phyloP scores from a whole-genome alignment of 257 asterid species.

The Lycium barbarum region DNA sequence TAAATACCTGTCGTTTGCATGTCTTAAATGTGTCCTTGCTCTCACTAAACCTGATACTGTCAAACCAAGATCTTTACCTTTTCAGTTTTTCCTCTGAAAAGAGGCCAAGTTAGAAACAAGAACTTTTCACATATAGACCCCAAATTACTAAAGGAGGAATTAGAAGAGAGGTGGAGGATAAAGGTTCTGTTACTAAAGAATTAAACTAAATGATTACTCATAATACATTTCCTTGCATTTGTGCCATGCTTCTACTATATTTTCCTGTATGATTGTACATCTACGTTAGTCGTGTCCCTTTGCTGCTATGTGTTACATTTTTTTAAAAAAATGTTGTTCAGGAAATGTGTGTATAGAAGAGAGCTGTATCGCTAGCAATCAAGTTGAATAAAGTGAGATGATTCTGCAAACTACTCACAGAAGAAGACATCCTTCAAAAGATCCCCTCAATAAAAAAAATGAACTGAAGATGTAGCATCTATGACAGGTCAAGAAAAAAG shows the following conservation, averaged over 20 bases:
- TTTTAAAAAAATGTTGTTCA: too few relatives aligned
- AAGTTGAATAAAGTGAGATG: not conserved
- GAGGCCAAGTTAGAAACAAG: not conserved
- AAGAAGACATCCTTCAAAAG: not conserved
- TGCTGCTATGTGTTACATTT: too few relatives aligned
- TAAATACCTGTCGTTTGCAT: not conserved
- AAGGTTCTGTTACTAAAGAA: not conserved
- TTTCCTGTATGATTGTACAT: too few relatives aligned
- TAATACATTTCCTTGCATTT: not conserved
- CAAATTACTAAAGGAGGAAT: constrained; percentile 1
- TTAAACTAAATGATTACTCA: not conserved
- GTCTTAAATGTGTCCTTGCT: not conserved
- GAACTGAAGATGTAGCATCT: not conserved
- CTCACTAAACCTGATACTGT: not conserved
- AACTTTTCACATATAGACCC: not conserved
- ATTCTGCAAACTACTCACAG: not conserved
- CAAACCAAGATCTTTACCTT: not conserved
- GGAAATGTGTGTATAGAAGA: not conserved
- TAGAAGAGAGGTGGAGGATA: not conserved
- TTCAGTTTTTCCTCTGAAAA: not conserved
- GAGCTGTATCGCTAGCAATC: not conserved
- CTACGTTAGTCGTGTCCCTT: too few relatives aligned
- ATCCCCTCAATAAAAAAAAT: not conserved
- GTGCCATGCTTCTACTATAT: not conserved
- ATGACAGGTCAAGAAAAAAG: not conserved